A percentile compares a stretch with the other conserved stretches of the same genome.
phyloP scores from a whole-genome alignment of 148 eudicot genomes.

The Vaccinium darrowii region DNA sequence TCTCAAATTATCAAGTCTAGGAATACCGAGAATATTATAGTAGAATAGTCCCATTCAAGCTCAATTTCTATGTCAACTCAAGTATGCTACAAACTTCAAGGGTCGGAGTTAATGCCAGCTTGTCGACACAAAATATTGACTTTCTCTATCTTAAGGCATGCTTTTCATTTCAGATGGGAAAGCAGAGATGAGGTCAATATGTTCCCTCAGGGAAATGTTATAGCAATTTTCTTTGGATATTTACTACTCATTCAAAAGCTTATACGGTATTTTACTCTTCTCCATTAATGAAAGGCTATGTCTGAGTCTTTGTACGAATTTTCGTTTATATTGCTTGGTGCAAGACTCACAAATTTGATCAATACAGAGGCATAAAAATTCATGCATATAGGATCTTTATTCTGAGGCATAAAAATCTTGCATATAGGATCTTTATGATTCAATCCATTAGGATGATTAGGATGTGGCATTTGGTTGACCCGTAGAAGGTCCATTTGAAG shows the following conservation, averaged over 20 bases:
- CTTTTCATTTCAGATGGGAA: neutral
- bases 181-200: constrained; percentile 2
- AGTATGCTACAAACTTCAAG: neutral
- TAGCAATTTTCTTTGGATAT: neutral
- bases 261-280: neutral
- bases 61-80: neutral
- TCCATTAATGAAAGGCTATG: neutral
- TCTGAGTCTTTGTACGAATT: neutral
- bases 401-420: neutral
- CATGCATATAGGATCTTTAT: too few species aligned
- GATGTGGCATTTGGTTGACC: neutral
- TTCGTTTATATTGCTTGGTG: neutral
- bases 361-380: neutral
- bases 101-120: too few species aligned
- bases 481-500: neutral
- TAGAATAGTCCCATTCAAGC: neutral
- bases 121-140: neutral
- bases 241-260: neutral
- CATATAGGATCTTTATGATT: neutral
- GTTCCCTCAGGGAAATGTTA: neutral
- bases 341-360: neutral
- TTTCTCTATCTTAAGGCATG: neutral
- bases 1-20: too few species aligned
- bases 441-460: neutral
- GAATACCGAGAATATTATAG: too few species aligned